Conservation (phyloP, 805 yeast genomes). For the Ogataea pini region DNA sequence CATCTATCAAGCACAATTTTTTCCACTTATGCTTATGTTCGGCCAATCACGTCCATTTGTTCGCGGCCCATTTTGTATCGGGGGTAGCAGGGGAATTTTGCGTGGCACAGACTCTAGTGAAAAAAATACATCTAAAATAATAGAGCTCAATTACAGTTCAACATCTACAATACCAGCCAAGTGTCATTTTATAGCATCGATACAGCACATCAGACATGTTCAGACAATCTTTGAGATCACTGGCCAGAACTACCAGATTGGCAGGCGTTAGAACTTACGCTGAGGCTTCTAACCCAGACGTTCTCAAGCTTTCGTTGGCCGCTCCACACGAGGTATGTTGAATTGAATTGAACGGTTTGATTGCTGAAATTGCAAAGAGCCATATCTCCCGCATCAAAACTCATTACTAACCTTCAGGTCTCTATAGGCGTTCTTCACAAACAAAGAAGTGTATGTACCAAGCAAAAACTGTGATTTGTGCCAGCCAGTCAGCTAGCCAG, state of each 20-base stretch:
- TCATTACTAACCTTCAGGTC: constrained; percentile 1
- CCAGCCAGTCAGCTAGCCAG: no score
- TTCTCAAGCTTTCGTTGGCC: constrained; percentile 84
- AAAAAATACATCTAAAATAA: not conserved
- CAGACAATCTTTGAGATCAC: constrained; percentile 63
- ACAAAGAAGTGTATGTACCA: constrained; percentile 35
- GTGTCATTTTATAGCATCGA: constrained; percentile 3
- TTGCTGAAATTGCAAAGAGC: not conserved
- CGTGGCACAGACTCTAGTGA: constrained; percentile 5
- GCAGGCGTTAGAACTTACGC: constrained; percentile 85
- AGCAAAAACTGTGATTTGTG: not conserved
- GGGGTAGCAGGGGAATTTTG: constrained; percentile 7
- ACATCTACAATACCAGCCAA: not conserved
- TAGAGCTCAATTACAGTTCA: not conserved
- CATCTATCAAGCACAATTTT: constrained; percentile 5
- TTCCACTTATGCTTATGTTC: not conserved
- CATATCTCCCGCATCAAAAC: not conserved
- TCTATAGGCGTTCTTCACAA: constrained; percentile 32
- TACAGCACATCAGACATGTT: constrained; percentile 41
- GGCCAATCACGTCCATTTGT: constrained; percentile 16
- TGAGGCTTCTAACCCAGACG: constrained; percentile 63
- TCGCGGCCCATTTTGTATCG: constrained; percentile 9
- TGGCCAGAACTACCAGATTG: constrained; percentile 55
- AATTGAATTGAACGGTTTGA: not conserved
- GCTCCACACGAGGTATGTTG: constrained; percentile 70